Evolutionary conservation across 768 basidiomycete species (phyloP), one percentile per base, ranked within the genome.

Genomic region (Russula earlei): DNA sequence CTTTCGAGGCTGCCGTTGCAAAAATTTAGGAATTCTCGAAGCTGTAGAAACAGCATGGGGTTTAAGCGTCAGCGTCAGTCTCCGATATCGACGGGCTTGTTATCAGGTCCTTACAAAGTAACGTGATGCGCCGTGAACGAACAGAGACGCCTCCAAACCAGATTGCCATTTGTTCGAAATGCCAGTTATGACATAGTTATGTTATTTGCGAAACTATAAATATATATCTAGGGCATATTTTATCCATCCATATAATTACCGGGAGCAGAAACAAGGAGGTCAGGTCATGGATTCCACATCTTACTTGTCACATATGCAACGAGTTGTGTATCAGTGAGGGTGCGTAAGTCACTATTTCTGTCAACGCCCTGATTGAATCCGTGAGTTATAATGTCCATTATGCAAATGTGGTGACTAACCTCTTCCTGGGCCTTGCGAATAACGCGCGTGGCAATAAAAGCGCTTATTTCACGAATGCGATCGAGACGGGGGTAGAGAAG

Each of bases 401-500:
- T 50, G 40, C 24, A 24, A 45, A 50, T 24, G 9, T 24, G 14
- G 29, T 25, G 3, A 74, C 79, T 61, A 64, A 85, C 84, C 56
- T 83, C 83, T 55, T 80, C 76, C 69, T 94, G 91, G 36, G 91
- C 90, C 37, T 81, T 77, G 52, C 84, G 81, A 65, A 94, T 86
- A 55, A 95, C 90, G 42, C 76, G 72, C 53, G 73, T 72, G 14
- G 90, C 87, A 56, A 96, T 87, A 49, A 75, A 67, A 1, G 80
- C 80, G 62, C 85, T 87, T 64, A 95, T 91, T 67, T 93, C 89
- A 33, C 93, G 78, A 61, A 96, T 84, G 64, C 92, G 78, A 64
- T 86, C 80, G 55, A 95, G 75, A 46, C 81, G 80, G 43, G 94
- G 93, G 70, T 96, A 96, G 8, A 97, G 68, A 45, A 93, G 75